A percentile compares a stretch with the other conserved stretches of the same genome.
These are phyloP conservation scores for Rhizopus delemar DNA, from an alignment of 371 early-diverging fungal species.

Conservation along the genomic window DNA sequence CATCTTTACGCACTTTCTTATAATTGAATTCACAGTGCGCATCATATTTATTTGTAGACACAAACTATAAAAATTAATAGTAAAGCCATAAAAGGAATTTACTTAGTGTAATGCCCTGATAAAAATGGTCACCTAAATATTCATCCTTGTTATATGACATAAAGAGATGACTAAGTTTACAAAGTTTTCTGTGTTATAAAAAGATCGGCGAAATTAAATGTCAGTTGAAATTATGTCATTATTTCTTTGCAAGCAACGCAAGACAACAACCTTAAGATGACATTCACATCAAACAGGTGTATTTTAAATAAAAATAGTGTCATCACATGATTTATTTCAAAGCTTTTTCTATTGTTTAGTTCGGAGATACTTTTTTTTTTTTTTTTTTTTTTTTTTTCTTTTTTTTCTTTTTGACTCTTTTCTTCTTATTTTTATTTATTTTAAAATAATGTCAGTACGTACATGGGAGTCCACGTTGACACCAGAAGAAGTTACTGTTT, in stretches of 20 bases:
- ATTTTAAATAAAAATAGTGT: no score
- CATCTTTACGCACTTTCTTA: no score
- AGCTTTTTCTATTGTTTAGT: background rate
- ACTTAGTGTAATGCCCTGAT: no score
- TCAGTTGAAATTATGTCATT: background rate
- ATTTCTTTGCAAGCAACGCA: background rate
- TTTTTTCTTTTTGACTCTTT: background rate
- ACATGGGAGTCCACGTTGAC: constrained; percentile 46
- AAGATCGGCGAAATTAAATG: background rate
- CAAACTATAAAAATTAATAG: no score
- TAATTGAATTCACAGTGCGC: background rate
- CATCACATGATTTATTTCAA: background rate
- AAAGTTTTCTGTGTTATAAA: background rate
- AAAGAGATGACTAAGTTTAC: no score
- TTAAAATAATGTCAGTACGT: constrained; percentile 8
- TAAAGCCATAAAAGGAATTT: no score
- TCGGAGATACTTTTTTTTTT: background rate
- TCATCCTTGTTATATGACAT: no score
- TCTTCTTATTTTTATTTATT: constrained; percentile 7
- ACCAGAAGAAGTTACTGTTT: constrained; percentile 62
- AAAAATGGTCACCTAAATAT: no score
- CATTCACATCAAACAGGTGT: no score
- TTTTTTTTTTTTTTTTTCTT: background rate
- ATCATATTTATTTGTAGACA: no score
- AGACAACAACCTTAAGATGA: no score